These are phyloP conservation scores for Coniferiporia sulphurascens DNA, from an alignment of 1,284 basidiomycete genomes.

Conservation along the genomic window DNA sequence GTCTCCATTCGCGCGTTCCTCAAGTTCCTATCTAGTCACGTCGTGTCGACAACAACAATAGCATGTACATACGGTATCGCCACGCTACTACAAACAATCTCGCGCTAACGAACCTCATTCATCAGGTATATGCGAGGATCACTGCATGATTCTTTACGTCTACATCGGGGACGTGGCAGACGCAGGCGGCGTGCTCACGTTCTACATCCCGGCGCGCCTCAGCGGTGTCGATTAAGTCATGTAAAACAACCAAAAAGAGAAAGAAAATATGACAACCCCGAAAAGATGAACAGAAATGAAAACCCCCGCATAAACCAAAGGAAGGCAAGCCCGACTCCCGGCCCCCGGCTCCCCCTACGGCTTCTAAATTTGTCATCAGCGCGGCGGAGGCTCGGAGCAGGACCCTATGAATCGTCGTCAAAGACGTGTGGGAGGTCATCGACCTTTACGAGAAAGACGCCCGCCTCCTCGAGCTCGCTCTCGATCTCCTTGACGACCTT, in stretches of 20 bases:
- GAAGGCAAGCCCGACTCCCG: neutral
- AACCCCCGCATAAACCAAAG: neutral
- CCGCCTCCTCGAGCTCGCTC: slow-evolving; percentile 58
- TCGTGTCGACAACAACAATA: slow-evolving; percentile 83
- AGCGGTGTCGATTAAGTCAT: slow-evolving; percentile 7
- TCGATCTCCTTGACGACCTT: slow-evolving; percentile 43
- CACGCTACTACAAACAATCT: neutral
- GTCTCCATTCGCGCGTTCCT: slow-evolving; percentile 74
- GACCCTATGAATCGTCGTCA: slow-evolving; percentile 28
- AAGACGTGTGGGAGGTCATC: slow-evolving; percentile 54
- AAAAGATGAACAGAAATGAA: neutral
- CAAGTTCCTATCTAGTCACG: slow-evolving; percentile 80
- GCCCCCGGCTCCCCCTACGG: no score
- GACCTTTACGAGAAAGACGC: slow-evolving; percentile 60
- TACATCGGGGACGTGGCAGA: slow-evolving; percentile 83
- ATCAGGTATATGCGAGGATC: slow-evolving; percentile 76
- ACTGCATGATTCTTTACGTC: slow-evolving; percentile 86
- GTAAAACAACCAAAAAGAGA: neutral
- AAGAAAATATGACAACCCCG: neutral
- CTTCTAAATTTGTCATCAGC: neutral
- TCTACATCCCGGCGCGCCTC: slow-evolving; percentile 70
- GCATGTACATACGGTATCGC: slow-evolving; percentile 65
- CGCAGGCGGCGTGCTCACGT: slow-evolving; percentile 82
- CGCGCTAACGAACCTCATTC: no score
- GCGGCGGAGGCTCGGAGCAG: no score